phyloP scores from a whole-genome alignment of 140 eudicot genomes.

The Stevia rebaudiana region DNA sequence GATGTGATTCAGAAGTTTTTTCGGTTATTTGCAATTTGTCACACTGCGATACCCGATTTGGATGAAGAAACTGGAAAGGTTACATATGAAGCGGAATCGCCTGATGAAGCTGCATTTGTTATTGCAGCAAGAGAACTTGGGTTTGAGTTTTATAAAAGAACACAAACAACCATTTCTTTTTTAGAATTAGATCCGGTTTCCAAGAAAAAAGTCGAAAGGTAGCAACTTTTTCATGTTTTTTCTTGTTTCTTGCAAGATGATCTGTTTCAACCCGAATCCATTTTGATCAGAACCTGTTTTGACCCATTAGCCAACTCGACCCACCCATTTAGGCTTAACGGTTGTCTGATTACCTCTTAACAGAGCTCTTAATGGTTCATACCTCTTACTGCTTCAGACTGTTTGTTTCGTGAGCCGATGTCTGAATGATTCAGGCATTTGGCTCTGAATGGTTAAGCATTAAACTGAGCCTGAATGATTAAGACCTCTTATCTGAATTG shows the following conservation, averaged over 20 bases:
- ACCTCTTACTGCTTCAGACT: too few species aligned
- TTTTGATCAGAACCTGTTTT: background rate
- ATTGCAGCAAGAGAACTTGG: conserved; percentile 90
- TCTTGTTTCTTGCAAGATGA: background rate
- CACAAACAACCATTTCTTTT: conserved; percentile 65
- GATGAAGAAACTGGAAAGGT: conserved; percentile 67
- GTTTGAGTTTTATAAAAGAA: conserved; percentile 77
- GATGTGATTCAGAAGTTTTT: conserved; percentile 68
- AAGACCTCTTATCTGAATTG: too few species aligned
- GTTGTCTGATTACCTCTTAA: background rate
- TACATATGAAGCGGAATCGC: conserved; percentile 91
- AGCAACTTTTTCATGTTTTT: background rate
- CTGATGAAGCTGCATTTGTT: conserved; percentile 96
- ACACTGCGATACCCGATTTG: conserved; percentile 85
- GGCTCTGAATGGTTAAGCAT: too few species aligned
- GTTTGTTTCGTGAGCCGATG: too few species aligned
- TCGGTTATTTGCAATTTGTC: conserved; percentile 83
- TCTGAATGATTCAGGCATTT: too few species aligned
- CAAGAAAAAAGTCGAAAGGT: conserved; percentile 64
- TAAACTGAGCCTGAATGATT: too few species aligned
- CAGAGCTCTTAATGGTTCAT: too few species aligned
- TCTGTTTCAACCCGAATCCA: background rate
- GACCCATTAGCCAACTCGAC: background rate
- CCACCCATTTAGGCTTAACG: background rate
- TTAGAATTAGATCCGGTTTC: conserved; percentile 56